Conservation (phyloP, 345 rosid species). For the Salix exigua region DNA sequence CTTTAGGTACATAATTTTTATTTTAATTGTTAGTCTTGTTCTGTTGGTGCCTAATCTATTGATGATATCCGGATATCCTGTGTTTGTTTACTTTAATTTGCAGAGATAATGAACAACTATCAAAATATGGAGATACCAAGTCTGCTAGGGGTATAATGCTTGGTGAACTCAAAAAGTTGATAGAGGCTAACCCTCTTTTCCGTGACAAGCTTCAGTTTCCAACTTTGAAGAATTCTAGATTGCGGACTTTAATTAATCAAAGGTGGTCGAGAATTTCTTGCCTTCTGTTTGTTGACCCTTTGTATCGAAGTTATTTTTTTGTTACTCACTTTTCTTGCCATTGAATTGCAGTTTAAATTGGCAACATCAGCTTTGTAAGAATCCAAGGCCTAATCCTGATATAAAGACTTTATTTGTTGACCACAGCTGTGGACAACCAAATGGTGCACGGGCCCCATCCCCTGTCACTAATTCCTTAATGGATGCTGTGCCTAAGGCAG, state of each 20-base stretch:
- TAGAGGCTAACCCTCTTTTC: constrained; percentile 81
- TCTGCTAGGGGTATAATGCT: constrained; percentile 84
- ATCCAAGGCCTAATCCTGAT: constrained; percentile 78
- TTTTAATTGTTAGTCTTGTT: background rate
- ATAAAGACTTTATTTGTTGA: constrained; percentile 77
- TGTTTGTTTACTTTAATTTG: constrained; percentile 19
- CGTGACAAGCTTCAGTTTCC: constrained; percentile 93
- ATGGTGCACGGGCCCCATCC: constrained; percentile 69
- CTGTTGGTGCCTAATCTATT: background rate
- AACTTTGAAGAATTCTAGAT: constrained; percentile 67
- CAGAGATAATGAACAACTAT: constrained; percentile 84
- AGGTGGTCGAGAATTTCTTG: constrained; percentile 41
- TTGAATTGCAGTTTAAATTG: constrained; percentile 63
- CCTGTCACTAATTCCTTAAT: constrained; percentile 74
- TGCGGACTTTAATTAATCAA: constrained; percentile 76
- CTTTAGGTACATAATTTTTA: constrained; percentile 53
- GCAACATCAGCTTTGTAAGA: constrained; percentile 88
- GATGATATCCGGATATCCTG: background rate
- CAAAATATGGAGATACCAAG: constrained; percentile 80
- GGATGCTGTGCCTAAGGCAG: constrained; percentile 59
- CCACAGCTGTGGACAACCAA: constrained; percentile 69
- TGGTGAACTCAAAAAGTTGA: constrained; percentile 71
- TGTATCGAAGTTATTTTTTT: constrained; percentile 3
- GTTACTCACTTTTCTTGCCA: constrained; percentile 5
- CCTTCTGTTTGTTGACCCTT: constrained; percentile 6